phyloP scores from a whole-genome alignment of 225 moss, liverwort and hornwort species.

The Asterella californica region DNA sequence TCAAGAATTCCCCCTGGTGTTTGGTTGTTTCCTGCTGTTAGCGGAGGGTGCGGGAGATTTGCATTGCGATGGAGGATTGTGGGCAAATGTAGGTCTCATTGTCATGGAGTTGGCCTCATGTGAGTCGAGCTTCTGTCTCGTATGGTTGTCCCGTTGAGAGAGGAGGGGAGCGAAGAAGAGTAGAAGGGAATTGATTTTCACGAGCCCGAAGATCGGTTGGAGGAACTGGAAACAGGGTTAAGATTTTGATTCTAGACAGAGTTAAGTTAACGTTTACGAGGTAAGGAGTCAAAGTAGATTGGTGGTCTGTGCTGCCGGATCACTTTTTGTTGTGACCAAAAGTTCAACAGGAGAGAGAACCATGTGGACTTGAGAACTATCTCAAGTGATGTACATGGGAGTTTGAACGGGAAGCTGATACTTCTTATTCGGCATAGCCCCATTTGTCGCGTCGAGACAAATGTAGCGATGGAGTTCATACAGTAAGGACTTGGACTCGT shows the following conservation, averaged over 20 bases:
- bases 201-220: neutral
- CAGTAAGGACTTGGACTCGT: no score
- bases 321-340: neutral
- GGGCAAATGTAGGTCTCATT: no score
- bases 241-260: neutral
- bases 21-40: neutral
- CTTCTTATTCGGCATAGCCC: neutral
- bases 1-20: neutral
- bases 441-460: neutral
- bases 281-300: no score
- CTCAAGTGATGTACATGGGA: neutral
- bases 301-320: no score
- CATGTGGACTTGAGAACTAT: neutral
- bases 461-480: neutral
- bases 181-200: neutral
- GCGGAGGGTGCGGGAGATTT: neutral
- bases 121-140: no score
- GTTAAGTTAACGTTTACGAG: neutral
- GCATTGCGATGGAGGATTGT: no score
- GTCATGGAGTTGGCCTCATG: no score
- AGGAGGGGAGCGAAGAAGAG: neutral
- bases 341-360: neutral
- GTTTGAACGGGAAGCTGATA: neutral
- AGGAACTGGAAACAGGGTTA: neutral
- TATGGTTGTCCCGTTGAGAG: neutral